These are phyloP conservation scores for Anisogramma anomala DNA, from an alignment of 2,329 filamentous ascomycete species.

Conservation along the genomic window DNA sequence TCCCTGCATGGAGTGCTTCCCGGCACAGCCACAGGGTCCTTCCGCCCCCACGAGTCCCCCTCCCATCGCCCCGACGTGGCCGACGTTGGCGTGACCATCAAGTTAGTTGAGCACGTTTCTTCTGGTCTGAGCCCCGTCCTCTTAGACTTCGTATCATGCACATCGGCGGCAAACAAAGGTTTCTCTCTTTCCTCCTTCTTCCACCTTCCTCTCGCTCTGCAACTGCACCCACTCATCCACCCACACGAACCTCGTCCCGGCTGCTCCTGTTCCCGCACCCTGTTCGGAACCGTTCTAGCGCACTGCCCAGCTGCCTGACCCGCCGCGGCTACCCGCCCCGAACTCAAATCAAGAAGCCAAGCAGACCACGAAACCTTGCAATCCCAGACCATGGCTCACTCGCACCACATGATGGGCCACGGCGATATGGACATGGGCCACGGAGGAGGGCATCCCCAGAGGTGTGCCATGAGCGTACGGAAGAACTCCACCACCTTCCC, in stretches of 20 bases:
- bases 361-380: not conserved
- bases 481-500: not conserved
- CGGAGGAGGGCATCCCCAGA: constrained; percentile 38
- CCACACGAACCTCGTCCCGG: constrained; percentile 11
- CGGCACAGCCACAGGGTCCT: too few species aligned
- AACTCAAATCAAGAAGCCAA: too few species aligned
- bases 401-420: constrained; percentile 33
- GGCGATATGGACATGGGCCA: constrained; percentile 30
- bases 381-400: constrained; percentile 38
- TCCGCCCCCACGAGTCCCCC: too few species aligned
- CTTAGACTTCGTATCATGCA: not conserved
- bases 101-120: too few species aligned
- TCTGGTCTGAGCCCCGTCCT: too few species aligned
- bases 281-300: too few species aligned
- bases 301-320: too few species aligned
- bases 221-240: not conserved
- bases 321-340: not conserved
- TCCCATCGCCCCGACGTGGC: too few species aligned
- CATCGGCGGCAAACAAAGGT: too few species aligned
- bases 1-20: too few species aligned
- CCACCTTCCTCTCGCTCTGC: not conserved
- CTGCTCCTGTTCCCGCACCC: not conserved
- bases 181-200: too few species aligned
- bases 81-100: too few species aligned
- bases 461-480: constrained; percentile 86